phyloP scores from a whole-genome alignment of 2,329 filamentous ascomycete species.

The Cryphonectria carpinicola region DNA sequence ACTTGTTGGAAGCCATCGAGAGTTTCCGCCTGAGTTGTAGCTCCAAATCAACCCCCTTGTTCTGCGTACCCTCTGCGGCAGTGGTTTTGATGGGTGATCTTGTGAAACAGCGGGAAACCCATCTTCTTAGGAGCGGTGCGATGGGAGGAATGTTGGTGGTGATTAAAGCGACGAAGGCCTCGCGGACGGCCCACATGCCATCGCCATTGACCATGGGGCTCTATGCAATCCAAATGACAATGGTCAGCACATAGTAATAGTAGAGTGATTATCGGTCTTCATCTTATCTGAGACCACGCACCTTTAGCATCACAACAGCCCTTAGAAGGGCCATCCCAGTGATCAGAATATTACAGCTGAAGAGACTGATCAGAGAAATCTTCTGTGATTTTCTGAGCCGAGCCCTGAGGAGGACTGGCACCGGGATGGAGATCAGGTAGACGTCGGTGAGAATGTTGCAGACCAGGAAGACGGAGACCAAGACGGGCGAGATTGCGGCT shows the following conservation, averaged over 20 bases:
- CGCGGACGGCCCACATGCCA: constrained; percentile 23
- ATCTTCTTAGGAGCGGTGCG: constrained; percentile 22
- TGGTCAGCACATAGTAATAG: background rate
- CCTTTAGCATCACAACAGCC: constrained; percentile 17
- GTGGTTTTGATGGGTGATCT: background rate
- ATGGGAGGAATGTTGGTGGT: constrained; percentile 24
- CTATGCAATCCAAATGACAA: background rate
- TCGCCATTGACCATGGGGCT: constrained; percentile 21
- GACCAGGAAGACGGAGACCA: constrained; percentile 21
- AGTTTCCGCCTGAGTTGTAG: background rate
- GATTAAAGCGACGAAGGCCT: constrained; percentile 22
- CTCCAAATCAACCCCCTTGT: background rate
- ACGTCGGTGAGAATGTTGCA: constrained; percentile 27
- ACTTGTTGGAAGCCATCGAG: background rate
- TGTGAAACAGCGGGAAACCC: constrained; percentile 17
- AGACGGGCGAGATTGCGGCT: constrained; percentile 14
- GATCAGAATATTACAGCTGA: constrained; percentile 27
- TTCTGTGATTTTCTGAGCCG: constrained; percentile 19
- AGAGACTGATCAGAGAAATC: constrained; percentile 20
- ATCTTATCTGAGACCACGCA: background rate
- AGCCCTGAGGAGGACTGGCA: constrained; percentile 17
- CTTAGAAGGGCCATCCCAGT: constrained; percentile 23
- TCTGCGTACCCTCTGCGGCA: background rate
- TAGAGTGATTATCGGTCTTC: background rate
- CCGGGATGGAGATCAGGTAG: constrained; percentile 27